Percentiles rank a stretch among this genome's conserved stretches.
Evolutionary conservation across 2,329 filamentous ascomycete genomes (phyloP).

Genomic region (Pseudocercospora cruenta): DNA sequence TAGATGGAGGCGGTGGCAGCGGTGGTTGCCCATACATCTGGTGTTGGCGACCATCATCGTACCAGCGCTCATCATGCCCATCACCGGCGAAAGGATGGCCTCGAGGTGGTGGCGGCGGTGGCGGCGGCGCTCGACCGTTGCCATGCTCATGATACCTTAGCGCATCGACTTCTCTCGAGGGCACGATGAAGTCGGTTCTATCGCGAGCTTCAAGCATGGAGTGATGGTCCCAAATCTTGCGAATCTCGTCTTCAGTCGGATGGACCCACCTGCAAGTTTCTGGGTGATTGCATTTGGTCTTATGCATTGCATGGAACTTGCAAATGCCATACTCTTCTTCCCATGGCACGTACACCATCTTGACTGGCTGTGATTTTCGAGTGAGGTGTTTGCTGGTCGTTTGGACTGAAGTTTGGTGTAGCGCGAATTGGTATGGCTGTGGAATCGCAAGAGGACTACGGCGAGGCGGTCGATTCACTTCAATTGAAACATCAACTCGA

Average conservation of each 20-base stretch:
- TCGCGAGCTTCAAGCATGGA: not conserved
- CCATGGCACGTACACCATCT: conserved; percentile 33
- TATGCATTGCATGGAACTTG: conserved; percentile 26
- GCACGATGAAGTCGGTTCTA: not conserved
- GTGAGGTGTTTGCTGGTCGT: not conserved
- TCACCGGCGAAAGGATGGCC: not conserved
- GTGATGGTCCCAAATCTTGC: conserved; percentile 25
- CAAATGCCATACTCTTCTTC: conserved; percentile 31
- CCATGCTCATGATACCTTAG: not conserved
- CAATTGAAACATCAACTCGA: not conserved
- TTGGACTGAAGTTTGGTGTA: not conserved
- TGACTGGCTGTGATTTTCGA: not conserved
- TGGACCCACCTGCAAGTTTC: conserved; percentile 25
- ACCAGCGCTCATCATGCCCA: not conserved
- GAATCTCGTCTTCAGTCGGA: conserved; percentile 22
- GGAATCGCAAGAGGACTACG: not conserved
- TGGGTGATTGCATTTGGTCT: conserved; percentile 15
- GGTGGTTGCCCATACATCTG: not conserved
- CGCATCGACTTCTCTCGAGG: conserved; percentile 2
- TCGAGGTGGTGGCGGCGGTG: not conserved
- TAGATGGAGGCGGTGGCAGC: not conserved
- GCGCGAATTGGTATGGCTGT: not conserved
- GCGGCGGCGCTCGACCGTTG: not conserved
- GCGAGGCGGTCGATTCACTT: not conserved
- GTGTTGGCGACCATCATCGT: not conserved